Base-by-base conservation (phyloP, 345 rosid genomes). In the Cardamine chenopodiifolia region DNA sequence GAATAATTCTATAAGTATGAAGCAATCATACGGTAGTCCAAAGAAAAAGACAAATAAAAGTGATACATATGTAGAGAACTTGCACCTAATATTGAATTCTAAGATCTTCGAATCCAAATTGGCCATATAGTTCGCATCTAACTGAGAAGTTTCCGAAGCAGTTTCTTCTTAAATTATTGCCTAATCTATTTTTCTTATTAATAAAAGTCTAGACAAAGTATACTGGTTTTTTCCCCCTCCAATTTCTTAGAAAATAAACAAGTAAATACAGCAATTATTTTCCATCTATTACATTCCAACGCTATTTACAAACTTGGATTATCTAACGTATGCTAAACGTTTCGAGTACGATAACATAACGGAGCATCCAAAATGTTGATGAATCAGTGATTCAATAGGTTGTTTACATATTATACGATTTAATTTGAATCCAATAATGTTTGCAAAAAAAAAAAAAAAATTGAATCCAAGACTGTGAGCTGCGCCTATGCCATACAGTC, bases 71-170 rank as follows among this genome's bases (percentile, higher is more conserved):
- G 32, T 22, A 26, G 31, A 58, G 47, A 59, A 49, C 12, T 60
- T n/a, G 25, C 62, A 39, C 28, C 31, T 58, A 19, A 66, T 31
- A 68, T 49, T 68, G 13, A 35, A 65, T 58, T n/a, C 5, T 68
- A 61, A 50, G 74, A 68, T 75, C 49, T 61, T 68, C 74, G 50
- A 68, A 61, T 50, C 69, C 29, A 22, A 52, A 50, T 20, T 68
- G 62, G 58, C 54, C 67, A 66, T 8, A 57, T 57, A 56, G 8
- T 58, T 66, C 23, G 74, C 23, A 75, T 49, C 61, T 59, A 59
- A 8, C 31, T n/a, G 28, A 75, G 79, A 75, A 75, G 79, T 31
- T 61, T 75, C 74, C 64, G 29, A 60, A 68, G 63, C 20, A 31
- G 14, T 32, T 52, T 75, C 63, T 50, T 39, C 55, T 65, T 26